Base-by-base conservation (phyloP, 495 filamentous ascomycete genomes). In the Penicillium silybi region DNA sequence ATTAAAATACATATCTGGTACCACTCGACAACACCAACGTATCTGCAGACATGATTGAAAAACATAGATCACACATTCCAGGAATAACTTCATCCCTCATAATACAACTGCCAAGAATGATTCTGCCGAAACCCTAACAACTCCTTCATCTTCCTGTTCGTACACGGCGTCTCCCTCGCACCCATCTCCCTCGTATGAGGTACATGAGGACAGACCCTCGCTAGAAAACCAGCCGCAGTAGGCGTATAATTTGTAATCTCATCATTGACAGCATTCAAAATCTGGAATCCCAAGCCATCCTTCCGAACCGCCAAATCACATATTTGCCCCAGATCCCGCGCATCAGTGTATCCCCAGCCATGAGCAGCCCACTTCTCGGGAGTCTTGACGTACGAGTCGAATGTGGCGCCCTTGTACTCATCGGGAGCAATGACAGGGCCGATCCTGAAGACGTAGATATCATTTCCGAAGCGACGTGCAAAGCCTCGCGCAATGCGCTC, bases 241-340 rank as follows among this genome's bases (percentile, higher is more conserved):
- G 59, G 56, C 20, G 46, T 48, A 13, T 60, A 58, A 38, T 64
- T 65, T 6, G 80, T 83, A 29, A 82, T 83, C 6, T 74, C 76
- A 65, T 80, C 74, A 59, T 84, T 85, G 3, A 76, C 79, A 34
- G 79, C 80, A 59, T 85, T 85, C 67, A 85, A 84, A 0, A 83
- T 63, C 58, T 84, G 78, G 47, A 83, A 84, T 1, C 79, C 80
- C 13, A 84, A 55, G 1, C 77, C 78, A 56, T 68, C 69, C 54
- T 74, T 78, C 44, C 66, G 16, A 15, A 81, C 69, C 26, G 64
- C 68, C 18, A 78, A 58, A 54, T 81, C 69, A 57, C 77, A 82
- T 48, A 85, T 83, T 63, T 79, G 73, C 3, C 80, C 82, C 17
- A 85, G 55, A 51, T 84, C 81, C 6, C 80, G 62, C 1, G 82